phyloP scores from a whole-genome alignment of 371 early-diverging fungal genomes.

The Lichtheimia corymbifera region DNA sequence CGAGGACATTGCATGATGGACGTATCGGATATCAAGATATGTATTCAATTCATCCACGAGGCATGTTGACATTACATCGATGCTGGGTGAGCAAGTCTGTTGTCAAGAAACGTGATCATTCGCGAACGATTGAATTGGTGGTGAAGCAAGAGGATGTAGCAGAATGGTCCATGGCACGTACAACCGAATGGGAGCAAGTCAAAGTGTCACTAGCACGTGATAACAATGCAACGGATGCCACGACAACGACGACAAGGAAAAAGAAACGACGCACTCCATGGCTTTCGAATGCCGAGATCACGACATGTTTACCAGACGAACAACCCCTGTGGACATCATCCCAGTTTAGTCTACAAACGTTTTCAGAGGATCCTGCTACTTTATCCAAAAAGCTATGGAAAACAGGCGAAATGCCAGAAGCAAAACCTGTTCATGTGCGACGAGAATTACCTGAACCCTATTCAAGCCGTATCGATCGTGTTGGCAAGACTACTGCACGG shows the following conservation, averaged over 20 bases:
- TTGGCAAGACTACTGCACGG: slow-evolving; percentile 32
- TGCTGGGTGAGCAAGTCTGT: slow-evolving; percentile 59
- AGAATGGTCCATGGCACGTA: slow-evolving; percentile 60
- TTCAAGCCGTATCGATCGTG: slow-evolving; percentile 45
- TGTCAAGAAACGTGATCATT: slow-evolving; percentile 51
- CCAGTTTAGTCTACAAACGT: slow-evolving; percentile 59
- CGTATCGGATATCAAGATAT: slow-evolving; percentile 58
- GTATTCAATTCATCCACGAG: slow-evolving; percentile 60
- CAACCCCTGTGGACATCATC: slow-evolving; percentile 52
- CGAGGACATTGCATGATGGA: slow-evolving; percentile 40
- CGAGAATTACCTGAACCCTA: slow-evolving; percentile 52
- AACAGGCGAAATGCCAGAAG: slow-evolving; percentile 39
- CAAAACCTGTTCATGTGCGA: slow-evolving; percentile 42
- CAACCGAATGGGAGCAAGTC: slow-evolving; percentile 51
- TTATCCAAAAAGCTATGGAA: slow-evolving; percentile 22
- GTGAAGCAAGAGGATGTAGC: slow-evolving; percentile 61
- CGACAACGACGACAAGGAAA: not conserved
- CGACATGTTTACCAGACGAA: slow-evolving; percentile 50
- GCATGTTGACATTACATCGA: slow-evolving; percentile 59
- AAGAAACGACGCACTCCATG: slow-evolving; percentile 27
- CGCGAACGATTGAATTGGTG: slow-evolving; percentile 50
- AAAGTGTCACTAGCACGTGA: slow-evolving; percentile 17
- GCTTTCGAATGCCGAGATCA: slow-evolving; percentile 60
- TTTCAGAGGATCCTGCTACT: slow-evolving; percentile 13
- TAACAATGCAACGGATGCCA: slow-evolving; percentile 3